These are phyloP conservation scores for Schoenoplectus tabernaemontani DNA, from an alignment of 202 grass and related monocot species.

Conservation along the genomic window DNA sequence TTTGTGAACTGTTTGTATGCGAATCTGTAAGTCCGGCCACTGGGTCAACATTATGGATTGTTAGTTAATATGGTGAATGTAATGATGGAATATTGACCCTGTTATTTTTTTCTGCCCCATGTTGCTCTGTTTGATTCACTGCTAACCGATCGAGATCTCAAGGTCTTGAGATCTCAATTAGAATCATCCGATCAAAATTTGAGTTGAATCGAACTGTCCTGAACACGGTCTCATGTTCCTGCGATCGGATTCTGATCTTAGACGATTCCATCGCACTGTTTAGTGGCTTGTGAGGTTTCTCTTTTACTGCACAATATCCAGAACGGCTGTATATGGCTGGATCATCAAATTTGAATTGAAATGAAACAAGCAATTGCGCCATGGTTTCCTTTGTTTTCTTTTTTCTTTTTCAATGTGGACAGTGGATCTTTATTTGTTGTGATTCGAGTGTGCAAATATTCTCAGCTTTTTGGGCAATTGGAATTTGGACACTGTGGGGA, in stretches of 20 bases:
- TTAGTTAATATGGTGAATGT: constrained; percentile 24
- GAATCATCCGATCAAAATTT: no score
- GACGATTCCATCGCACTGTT: background rate
- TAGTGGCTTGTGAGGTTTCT: background rate
- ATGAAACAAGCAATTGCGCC: background rate
- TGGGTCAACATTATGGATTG: constrained; percentile 21
- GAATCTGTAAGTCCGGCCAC: constrained; percentile 14
- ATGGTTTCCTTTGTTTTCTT: background rate
- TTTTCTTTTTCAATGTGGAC: background rate
- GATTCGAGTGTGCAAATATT: background rate
- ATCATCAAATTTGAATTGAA: background rate
- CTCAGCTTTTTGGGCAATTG: background rate
- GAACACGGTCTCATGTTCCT: no score
- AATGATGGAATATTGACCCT: constrained; percentile 22
- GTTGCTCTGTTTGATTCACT: background rate
- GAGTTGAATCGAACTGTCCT: no score
- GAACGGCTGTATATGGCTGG: background rate
- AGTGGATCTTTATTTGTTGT: background rate
- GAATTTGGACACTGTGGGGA: background rate
- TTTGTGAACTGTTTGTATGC: constrained; percentile 30
- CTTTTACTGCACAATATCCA: background rate
- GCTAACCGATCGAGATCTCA: no score
- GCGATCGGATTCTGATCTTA: no score
- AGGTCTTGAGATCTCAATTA: no score
- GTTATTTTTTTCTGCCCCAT: background rate